These are phyloP conservation scores for Leptoxyphium fumago DNA, from an alignment of 2,329 filamentous ascomycete species.

Conservation along the genomic window DNA sequence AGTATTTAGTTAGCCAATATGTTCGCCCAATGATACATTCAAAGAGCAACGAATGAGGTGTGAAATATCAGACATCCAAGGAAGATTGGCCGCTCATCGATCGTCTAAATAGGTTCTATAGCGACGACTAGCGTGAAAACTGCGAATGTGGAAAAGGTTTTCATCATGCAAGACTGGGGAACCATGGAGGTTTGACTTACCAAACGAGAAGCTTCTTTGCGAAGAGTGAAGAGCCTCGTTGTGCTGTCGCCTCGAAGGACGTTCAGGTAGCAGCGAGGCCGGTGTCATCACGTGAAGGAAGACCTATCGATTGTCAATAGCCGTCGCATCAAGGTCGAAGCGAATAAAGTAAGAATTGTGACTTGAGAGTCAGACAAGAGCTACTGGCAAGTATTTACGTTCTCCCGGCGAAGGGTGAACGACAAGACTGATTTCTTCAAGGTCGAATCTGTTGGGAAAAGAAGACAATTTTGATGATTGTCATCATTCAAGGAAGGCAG, in stretches of 20 bases:
- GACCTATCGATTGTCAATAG: conserved; percentile 1
- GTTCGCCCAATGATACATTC: background rate
- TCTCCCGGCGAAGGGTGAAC: conserved; percentile 47
- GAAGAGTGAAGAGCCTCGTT: conserved; percentile 1
- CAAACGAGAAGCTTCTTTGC: conserved; percentile 1
- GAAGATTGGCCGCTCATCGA: conserved; percentile 18
- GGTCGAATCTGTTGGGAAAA: conserved; percentile 81
- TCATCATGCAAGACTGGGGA: conserved; percentile 17
- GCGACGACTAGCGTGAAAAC: conserved; percentile 55
- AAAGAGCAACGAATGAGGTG: background rate
- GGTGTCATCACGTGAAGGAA: background rate
- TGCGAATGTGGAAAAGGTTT: conserved; percentile 60
- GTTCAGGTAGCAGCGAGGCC: background rate
- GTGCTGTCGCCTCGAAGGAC: no score
- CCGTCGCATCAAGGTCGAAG: background rate
- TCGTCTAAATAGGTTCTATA: conserved; percentile 22
- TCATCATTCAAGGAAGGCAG: conserved; percentile 47
- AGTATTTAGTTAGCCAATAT: background rate
- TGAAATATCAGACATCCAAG: conserved; percentile 18
- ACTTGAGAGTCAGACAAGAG: conserved; percentile 49
- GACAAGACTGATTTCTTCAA: conserved; percentile 63
- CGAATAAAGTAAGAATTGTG: background rate
- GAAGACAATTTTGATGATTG: conserved; percentile 55
- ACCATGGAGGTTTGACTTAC: conserved; percentile 1
- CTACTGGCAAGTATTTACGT: conserved; percentile 85